phyloP scores from a whole-genome alignment of 2,329 filamentous ascomycete species.

The Cladosporium sp. region DNA sequence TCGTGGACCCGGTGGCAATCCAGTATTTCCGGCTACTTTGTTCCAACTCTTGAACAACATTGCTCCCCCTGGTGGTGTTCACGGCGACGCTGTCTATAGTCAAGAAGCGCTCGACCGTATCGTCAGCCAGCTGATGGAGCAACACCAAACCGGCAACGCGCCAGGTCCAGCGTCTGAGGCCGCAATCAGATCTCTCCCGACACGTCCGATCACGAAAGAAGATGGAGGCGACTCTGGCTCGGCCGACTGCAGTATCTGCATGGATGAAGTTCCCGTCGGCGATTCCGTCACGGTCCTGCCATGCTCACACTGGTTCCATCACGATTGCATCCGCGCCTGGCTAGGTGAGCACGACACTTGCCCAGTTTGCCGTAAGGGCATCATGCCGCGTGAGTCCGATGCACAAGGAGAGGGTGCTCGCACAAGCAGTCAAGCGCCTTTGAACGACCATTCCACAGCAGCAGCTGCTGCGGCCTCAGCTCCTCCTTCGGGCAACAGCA shows the following conservation, averaged over 20 bases:
- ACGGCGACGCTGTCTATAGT: constrained; percentile 78
- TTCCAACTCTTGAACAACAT: constrained; percentile 18
- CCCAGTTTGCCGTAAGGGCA: constrained; percentile 67
- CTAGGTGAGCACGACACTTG: constrained; percentile 88
- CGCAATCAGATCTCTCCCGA: constrained; percentile 68
- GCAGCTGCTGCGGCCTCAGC: not conserved
- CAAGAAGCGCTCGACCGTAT: constrained; percentile 89
- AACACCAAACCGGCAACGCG: constrained; percentile 69
- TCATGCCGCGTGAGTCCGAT: constrained; percentile 33
- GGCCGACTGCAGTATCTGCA: constrained; percentile 89
- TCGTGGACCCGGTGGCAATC: not conserved
- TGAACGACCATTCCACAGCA: not conserved
- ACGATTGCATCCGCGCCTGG: constrained; percentile 77
- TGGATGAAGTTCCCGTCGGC: constrained; percentile 72
- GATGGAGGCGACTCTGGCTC: constrained; percentile 67
- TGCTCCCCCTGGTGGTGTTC: constrained; percentile 41
- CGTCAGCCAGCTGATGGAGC: constrained; percentile 83
- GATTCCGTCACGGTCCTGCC: constrained; percentile 74
- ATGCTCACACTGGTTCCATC: constrained; percentile 93
- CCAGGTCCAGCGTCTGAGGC: constrained; percentile 74
- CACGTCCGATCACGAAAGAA: constrained; percentile 62
- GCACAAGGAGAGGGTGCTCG: constrained; percentile 2
- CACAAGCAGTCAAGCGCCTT: constrained; percentile 2
- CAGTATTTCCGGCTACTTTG: constrained; percentile 14
- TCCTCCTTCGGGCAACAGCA: not conserved